phyloP scores from a whole-genome alignment of 2,329 filamentous ascomycete genomes.

The Beauveria medogensis region DNA sequence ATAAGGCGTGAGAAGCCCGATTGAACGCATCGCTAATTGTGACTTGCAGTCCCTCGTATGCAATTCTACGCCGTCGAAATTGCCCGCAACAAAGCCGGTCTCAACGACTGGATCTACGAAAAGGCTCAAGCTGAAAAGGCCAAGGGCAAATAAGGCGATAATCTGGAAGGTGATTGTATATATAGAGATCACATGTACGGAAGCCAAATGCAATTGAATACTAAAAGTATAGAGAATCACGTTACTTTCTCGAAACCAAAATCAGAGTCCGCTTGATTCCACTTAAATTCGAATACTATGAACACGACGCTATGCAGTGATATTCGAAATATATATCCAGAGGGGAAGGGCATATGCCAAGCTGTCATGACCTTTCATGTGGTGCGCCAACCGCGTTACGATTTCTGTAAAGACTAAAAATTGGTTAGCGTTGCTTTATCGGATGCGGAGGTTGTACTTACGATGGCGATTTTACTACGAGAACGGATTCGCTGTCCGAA shows the following conservation, averaged over 20 bases:
- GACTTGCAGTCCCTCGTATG: constrained; percentile 41
- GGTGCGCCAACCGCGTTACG: neutral
- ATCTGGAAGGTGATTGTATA: neutral
- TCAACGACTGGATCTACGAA: constrained; percentile 98
- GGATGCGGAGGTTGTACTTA: constrained; percentile 26
- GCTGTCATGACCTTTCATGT: neutral
- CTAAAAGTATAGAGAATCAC: neutral
- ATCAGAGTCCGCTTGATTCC: neutral
- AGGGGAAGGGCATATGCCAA: neutral
- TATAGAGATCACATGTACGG: neutral
- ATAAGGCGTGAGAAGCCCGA: too few species aligned
- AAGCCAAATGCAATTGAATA: neutral
- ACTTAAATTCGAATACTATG: neutral
- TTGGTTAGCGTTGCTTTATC: neutral
- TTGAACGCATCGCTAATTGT: neutral
- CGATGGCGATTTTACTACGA: constrained; percentile 67
- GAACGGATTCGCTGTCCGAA: constrained; percentile 69
- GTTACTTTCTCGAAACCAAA: neutral
- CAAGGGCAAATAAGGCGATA: neutral
- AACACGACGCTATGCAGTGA: neutral
- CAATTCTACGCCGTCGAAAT: constrained; percentile 50
- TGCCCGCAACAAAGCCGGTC: constrained; percentile 67
- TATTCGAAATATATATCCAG: neutral
- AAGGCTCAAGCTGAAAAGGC: constrained; percentile 57
- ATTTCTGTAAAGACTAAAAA: neutral